These are phyloP conservation scores for Prunus yedoensis DNA, from an alignment of 331 rosid genomes.

Conservation along the genomic window DNA sequence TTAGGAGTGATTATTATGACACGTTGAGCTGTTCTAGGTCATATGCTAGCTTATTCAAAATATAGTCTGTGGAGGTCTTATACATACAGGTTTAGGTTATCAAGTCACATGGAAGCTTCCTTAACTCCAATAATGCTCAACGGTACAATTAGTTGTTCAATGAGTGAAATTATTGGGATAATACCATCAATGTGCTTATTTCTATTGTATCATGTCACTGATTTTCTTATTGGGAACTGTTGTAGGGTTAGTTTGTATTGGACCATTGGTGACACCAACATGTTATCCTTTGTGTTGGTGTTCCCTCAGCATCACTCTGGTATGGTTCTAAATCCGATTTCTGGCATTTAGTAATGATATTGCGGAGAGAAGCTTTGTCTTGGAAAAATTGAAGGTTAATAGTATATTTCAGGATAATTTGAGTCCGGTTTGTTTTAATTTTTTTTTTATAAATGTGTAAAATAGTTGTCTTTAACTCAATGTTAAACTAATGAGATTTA, in stretches of 20 bases:
- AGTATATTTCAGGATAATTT: conserved; percentile 9
- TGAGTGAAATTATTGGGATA: conserved; percentile 48
- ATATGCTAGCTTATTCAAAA: conserved; percentile 21
- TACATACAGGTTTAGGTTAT: conserved; percentile 27
- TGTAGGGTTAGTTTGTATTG: conserved; percentile 90
- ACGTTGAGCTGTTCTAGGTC: conserved; percentile 20
- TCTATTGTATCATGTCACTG: conserved; percentile 61
- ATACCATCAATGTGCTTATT: conserved; percentile 48
- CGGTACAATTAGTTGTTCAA: conserved; percentile 23
- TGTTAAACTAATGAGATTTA: background rate
- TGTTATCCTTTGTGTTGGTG: conserved; percentile 85
- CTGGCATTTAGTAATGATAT: conserved; percentile 47
- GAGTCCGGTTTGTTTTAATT: background rate
- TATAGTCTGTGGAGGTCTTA: conserved; percentile 21
- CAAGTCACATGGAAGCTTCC: conserved; percentile 25
- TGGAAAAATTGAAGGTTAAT: conserved; percentile 33
- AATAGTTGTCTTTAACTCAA: conserved; percentile 3
- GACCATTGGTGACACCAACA: conserved; percentile 89
- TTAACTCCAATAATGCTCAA: conserved; percentile 23
- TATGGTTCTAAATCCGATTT: conserved; percentile 86
- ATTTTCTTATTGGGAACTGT: conserved; percentile 71
- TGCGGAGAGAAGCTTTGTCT: conserved; percentile 48
- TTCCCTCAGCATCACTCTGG: conserved; percentile 79
- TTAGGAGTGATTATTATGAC: conserved; percentile 26
- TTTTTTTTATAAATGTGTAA: background rate